These are phyloP conservation scores for Arthroderma sp. DNA, from an alignment of 2,329 filamentous ascomycete genomes.

Conservation along the genomic window DNA sequence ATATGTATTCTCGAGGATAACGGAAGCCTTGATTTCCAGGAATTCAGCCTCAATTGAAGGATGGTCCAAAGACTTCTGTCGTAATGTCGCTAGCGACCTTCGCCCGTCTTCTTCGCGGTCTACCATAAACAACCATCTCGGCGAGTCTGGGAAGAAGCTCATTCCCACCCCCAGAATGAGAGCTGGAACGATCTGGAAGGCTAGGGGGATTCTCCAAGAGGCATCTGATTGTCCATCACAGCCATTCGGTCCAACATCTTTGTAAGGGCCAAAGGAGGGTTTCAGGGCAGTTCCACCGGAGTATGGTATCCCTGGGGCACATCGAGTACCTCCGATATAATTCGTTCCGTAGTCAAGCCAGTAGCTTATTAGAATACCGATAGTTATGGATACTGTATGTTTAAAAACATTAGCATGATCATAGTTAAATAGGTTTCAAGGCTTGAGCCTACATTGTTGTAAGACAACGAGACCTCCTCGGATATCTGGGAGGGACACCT, in stretches of 20 bases:
- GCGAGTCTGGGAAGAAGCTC: conserved; percentile 45
- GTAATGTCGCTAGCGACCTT: conserved; percentile 36
- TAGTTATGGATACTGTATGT: conserved; percentile 35
- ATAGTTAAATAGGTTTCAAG: background rate
- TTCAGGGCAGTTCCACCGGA: conserved; percentile 31
- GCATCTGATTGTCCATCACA: conserved; percentile 40
- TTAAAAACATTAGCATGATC: background rate
- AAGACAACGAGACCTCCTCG: conserved; percentile 29
- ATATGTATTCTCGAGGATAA: conserved; percentile 28
- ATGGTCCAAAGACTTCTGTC: conserved; percentile 37
- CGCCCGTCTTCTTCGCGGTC: conserved; percentile 41
- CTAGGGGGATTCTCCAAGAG: conserved; percentile 38
- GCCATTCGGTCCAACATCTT: conserved; percentile 34
- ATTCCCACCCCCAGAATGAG: conserved; percentile 30
- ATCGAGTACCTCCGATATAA: conserved; percentile 35
- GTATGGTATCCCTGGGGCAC: conserved; percentile 39
- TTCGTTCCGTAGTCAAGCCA: conserved; percentile 36
- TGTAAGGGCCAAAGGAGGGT: conserved; percentile 33
- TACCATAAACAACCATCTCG: conserved; percentile 42
- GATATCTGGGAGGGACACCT: conserved; percentile 34
- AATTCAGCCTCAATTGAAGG: conserved; percentile 40
- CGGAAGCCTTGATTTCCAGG: conserved; percentile 38
- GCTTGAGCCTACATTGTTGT: conserved; percentile 24
- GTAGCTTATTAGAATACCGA: conserved; percentile 29
- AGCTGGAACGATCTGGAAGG: conserved; percentile 36